Evolutionary conservation across 345 rosid species (phyloP).

Genomic region (Brassica juncea): DNA sequence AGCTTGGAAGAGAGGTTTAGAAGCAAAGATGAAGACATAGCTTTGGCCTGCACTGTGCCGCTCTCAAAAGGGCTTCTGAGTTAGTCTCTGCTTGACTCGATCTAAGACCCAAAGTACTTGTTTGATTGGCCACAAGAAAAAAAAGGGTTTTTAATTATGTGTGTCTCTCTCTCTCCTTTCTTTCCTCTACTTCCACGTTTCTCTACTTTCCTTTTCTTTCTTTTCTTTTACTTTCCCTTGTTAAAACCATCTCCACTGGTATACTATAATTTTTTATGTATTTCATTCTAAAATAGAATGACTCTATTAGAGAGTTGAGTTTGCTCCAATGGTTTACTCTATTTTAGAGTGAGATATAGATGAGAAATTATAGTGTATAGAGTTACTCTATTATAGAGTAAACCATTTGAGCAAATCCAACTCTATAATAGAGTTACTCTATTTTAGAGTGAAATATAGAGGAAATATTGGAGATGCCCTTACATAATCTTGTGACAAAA

Average conservation of each 20-base stretch:
- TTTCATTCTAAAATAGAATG: too few relatives aligned
- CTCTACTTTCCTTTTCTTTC: neutral
- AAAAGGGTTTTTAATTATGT: neutral
- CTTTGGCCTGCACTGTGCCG: neutral
- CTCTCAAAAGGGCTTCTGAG: neutral
- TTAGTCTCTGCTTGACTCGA: neutral
- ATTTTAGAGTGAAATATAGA: too few relatives aligned
- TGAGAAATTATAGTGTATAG: too few relatives aligned
- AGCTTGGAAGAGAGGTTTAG: conserved; percentile 19
- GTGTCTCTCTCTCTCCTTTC: neutral
- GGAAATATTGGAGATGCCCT: neutral
- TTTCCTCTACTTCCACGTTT: neutral
- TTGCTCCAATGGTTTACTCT: too few relatives aligned
- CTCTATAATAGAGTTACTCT: too few relatives aligned
- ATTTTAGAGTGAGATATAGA: too few relatives aligned
- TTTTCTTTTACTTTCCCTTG: neutral
- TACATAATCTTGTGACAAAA: neutral
- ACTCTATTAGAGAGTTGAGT: too few relatives aligned
- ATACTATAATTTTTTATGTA: too few relatives aligned
- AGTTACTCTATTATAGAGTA: too few relatives aligned
- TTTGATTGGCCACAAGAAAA: neutral
- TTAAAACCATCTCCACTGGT: too few relatives aligned
- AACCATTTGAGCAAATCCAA: too few relatives aligned
- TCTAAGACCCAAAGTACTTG: neutral
- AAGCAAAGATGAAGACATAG: conserved; percentile 16